Base-by-base conservation (phyloP, 371 early-diverging fungal species). In the Fennellomyces sp. region DNA sequence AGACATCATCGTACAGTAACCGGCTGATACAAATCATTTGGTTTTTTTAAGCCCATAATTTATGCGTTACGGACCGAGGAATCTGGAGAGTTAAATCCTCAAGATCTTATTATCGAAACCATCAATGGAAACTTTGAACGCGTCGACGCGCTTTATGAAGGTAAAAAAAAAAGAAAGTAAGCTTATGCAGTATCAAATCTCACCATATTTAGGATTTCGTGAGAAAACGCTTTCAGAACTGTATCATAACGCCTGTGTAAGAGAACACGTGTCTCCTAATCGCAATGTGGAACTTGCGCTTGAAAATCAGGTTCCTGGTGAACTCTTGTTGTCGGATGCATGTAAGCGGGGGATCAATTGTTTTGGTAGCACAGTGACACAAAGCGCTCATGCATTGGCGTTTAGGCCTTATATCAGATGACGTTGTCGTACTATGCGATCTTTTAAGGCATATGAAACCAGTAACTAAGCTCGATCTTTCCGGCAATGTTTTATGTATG, bases 401-500 rank as follows among this genome's bases (percentile, higher is more conserved):
- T 41, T 21, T 49, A n/a, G 30, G 30, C 13, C 21, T 53, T 19
- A 28, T 26, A 35, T 30, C 52, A 13, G 27, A 51, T 35, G 63
- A 65, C 26, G 26, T 52, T 51, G 29, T 33, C 17, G 23, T 42
- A 5, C 23, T 65, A 23, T 26, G 41, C 10, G 63, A 66, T 54
- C 53, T 70, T 27, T 48, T 68, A 19, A 47, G 61, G 21, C 60
- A 65, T 29, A 36, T 61, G 23, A 59, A 58, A n/a, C 36, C 33
- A 30, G 35, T 59, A 27, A 55, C 31, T 21, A 27, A 47, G 29
- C 31, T 69, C 12, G 65, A 69, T 54, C 61, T 75, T n/a, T 70
- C 73, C 2, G 67, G 61, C 31, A 71, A 67, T 49, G 51, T 55
- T 5, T 23, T 76, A 2, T 39, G 73, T 74, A 72, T 36, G 49